Conservation (phyloP, 176 grass and related monocot genomes). For the Dendrocalamus sinicus region DNA sequence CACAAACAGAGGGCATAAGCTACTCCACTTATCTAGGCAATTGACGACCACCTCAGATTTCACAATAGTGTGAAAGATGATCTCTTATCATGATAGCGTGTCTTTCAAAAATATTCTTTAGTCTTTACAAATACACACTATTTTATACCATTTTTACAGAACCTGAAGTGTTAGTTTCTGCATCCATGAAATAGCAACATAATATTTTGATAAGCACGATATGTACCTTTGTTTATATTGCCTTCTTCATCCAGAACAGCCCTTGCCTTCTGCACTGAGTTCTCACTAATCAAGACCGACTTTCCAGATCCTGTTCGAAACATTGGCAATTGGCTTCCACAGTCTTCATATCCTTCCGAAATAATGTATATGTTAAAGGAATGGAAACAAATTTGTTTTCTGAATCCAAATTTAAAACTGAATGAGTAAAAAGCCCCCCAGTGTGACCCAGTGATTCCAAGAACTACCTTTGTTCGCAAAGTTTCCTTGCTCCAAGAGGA, state of each 20-base stretch:
- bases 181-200: slow-evolving; percentile 2
- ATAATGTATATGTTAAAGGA: slow-evolving; percentile 11
- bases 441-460: slow-evolving; percentile 21
- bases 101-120: background rate
- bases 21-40: background rate
- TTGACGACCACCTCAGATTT: background rate
- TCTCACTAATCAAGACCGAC: slow-evolving; percentile 57
- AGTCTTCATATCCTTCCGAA: slow-evolving; percentile 43
- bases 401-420: slow-evolving; percentile 17
- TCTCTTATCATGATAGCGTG: background rate
- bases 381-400: slow-evolving; percentile 25
- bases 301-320: slow-evolving; percentile 76
- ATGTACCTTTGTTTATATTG: slow-evolving; percentile 36
- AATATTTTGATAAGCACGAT: slow-evolving; percentile 10
- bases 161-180: slow-evolving; percentile 20
- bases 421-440: background rate
- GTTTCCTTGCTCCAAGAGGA: slow-evolving; percentile 47
- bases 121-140: background rate
- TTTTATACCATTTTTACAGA: slow-evolving; percentile 5
- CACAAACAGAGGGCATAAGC: background rate
- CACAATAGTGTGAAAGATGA: background rate
- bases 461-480: slow-evolving; percentile 38
- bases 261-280: slow-evolving; percentile 62
- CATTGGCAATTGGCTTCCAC: slow-evolving; percentile 48
- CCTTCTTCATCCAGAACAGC: slow-evolving; percentile 59